Conservation (phyloP, 2,329 filamentous ascomycete genomes). For the Hymenoscyphus albidus region DNA sequence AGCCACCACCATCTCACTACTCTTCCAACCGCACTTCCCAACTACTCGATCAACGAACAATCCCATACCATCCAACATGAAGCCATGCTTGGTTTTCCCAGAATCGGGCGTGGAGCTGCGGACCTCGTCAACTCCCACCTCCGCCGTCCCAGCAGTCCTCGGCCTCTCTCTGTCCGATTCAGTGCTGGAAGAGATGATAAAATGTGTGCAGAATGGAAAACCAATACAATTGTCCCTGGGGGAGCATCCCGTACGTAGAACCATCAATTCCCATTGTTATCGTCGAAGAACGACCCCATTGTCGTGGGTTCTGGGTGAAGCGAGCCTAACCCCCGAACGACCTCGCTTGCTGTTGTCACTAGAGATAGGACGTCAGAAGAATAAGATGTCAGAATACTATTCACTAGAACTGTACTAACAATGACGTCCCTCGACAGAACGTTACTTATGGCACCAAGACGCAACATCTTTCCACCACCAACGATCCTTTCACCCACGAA, state of each 20-base stretch:
- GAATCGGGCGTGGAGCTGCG: constrained; percentile 56
- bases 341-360: constrained; percentile 13
- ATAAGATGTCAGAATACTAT: constrained; percentile 4
- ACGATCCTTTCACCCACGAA: constrained; percentile 50
- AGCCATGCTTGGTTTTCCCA: constrained; percentile 52
- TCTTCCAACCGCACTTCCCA: constrained; percentile 7
- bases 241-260: constrained; percentile 51
- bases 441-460: constrained; percentile 51
- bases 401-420: constrained; percentile 17
- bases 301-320: not conserved
- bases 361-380: not conserved
- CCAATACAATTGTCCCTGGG: constrained; percentile 56
- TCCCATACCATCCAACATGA: constrained; percentile 36
- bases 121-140: constrained; percentile 41
- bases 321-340: not conserved
- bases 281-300: not conserved
- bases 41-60: constrained; percentile 9
- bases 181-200: constrained; percentile 60
- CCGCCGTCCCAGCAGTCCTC: constrained; percentile 50
- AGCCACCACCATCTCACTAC: constrained; percentile 16
- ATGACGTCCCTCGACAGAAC: constrained; percentile 39
- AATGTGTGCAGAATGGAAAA: constrained; percentile 53
- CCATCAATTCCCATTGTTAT: not conserved
- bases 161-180: constrained; percentile 54
- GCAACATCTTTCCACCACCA: constrained; percentile 44